Conservation (phyloP, 2,329 filamentous ascomycete species). For the Alternaria sp. region DNA sequence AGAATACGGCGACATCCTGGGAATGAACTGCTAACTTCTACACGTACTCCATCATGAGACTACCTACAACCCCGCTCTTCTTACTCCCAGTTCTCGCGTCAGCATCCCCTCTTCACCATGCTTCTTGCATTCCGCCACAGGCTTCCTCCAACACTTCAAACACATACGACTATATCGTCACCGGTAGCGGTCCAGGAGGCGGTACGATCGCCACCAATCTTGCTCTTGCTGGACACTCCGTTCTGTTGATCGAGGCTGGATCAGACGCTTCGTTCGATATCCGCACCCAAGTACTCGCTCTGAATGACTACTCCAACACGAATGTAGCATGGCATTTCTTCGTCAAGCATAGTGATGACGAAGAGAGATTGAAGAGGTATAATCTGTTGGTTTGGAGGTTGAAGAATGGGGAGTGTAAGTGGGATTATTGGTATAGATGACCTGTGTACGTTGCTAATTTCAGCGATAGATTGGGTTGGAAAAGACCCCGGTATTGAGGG, state of each 20-base stretch:
- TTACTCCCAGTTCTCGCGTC: background rate
- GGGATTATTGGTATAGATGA: background rate
- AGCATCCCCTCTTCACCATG: background rate
- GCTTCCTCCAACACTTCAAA: conserved; percentile 12
- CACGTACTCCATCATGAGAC: background rate
- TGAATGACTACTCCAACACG: conserved; percentile 40
- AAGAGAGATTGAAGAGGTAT: conserved; percentile 58
- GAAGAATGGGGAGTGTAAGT: conserved; percentile 18
- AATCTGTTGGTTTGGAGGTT: conserved; percentile 22
- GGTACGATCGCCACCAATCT: conserved; percentile 54
- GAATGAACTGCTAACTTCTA: background rate
- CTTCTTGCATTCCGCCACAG: conserved; percentile 7
- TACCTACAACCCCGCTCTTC: background rate
- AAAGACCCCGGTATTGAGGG: conserved; percentile 17
- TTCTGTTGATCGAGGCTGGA: conserved; percentile 64
- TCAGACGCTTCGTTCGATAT: conserved; percentile 55
- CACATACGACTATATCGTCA: conserved; percentile 53
- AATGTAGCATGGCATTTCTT: conserved; percentile 65
- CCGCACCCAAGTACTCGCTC: conserved; percentile 58
- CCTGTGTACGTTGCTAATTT: background rate
- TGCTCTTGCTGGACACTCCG: conserved; percentile 61
- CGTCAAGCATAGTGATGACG: conserved; percentile 63
- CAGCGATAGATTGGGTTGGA: conserved; percentile 19
- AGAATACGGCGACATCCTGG: background rate
- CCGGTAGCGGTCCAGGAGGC: conserved; percentile 53